Conservation (phyloP, 1,284 basidiomycete genomes). For the Ganoderma multipileum region DNA sequence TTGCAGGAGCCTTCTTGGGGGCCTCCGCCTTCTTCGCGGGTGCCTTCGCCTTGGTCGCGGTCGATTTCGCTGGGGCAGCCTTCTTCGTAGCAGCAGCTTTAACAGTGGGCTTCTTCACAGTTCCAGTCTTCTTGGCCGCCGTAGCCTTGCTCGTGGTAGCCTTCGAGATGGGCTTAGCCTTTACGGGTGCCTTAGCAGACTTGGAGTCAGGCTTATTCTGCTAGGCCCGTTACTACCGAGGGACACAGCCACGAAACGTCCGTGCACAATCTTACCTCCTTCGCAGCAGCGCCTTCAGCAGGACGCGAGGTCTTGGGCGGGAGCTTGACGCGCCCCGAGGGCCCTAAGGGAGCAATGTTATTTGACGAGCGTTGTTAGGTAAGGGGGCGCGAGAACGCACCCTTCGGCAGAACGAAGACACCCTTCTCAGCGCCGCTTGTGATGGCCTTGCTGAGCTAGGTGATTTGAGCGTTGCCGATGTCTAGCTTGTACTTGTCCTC, state of each 20-base stretch:
- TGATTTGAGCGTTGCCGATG: constrained; percentile 79
- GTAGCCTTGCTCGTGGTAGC: constrained; percentile 35
- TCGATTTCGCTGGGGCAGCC: constrained; percentile 30
- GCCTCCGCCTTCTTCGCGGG: constrained; percentile 39
- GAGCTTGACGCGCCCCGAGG: constrained; percentile 86
- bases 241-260: constrained; percentile 15
- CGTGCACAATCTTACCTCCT: constrained; percentile 61
- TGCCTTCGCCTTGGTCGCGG: constrained; percentile 31
- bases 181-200: constrained; percentile 37
- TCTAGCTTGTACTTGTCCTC: constrained; percentile 82
- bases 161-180: constrained; percentile 32
- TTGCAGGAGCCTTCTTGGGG: constrained; percentile 45
- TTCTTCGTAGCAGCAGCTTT: constrained; percentile 32
- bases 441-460: constrained; percentile 86
- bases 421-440: constrained; percentile 81
- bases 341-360: constrained; percentile 49
- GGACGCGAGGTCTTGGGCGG: constrained; percentile 64
- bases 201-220: constrained; percentile 65
- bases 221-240: constrained; percentile 26
- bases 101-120: constrained; percentile 38
- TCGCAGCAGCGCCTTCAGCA: constrained; percentile 58
- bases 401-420: constrained; percentile 88
- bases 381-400: constrained; percentile 45
- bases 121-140: constrained; percentile 32
- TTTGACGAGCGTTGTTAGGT: constrained; percentile 10